phyloP scores from a whole-genome alignment of 2,329 filamentous ascomycete species.

The Anthostomella pinea region DNA sequence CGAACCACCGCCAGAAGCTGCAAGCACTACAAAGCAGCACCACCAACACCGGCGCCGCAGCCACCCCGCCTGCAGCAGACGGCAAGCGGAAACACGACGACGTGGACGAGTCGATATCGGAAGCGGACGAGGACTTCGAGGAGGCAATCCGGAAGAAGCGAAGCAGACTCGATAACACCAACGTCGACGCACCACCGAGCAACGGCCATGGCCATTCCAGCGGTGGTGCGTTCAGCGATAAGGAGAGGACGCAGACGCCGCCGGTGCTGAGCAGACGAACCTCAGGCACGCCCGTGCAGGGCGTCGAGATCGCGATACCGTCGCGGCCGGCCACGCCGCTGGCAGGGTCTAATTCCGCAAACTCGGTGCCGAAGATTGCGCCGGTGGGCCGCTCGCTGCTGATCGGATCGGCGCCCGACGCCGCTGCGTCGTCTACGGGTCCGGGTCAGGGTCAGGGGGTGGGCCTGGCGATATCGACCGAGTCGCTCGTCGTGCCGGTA shows the following conservation, averaged over 20 bases:
- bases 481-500: slow-evolving; percentile 12
- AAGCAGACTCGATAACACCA: slow-evolving; percentile 37
- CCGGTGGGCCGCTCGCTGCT: slow-evolving; percentile 38
- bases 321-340: slow-evolving; percentile 61
- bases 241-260: slow-evolving; percentile 36
- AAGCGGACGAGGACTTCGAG: slow-evolving; percentile 31
- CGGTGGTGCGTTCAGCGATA: too few species aligned
- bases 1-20: slow-evolving; percentile 42
- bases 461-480: slow-evolving; percentile 24
- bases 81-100: slow-evolving; percentile 31
- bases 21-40: slow-evolving; percentile 22
- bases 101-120: slow-evolving; percentile 28
- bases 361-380: slow-evolving; percentile 40
- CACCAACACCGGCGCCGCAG: slow-evolving; percentile 22
- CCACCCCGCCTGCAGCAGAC: slow-evolving; percentile 19
- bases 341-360: slow-evolving; percentile 40
- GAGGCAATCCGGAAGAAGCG: slow-evolving; percentile 42
- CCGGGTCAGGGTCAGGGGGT: slow-evolving; percentile 7
- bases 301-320: slow-evolving; percentile 61
- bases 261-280: slow-evolving; percentile 44
- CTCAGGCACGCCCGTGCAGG: slow-evolving; percentile 52
- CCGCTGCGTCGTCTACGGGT: slow-evolving; percentile 5
- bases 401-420: slow-evolving; percentile 28
- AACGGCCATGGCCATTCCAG: too few species aligned
- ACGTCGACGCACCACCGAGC: too few species aligned